Evolutionary conservation across 345 rosid genomes (phyloP).

Genomic region (Erodium maritimum): DNA sequence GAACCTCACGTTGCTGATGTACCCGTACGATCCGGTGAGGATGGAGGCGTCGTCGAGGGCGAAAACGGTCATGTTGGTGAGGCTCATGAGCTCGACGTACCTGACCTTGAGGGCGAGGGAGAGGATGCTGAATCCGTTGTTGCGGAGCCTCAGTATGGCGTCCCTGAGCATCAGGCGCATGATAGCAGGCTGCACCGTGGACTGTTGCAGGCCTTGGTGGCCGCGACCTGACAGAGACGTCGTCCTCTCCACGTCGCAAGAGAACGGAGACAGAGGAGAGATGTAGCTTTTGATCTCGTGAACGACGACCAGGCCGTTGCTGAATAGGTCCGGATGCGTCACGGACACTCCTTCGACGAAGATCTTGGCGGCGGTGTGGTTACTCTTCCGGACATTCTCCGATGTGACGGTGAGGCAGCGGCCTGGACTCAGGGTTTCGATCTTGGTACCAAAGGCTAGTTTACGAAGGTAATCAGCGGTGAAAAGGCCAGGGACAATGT

Average conservation of each 20-base stretch:
- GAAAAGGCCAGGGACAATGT: constrained; percentile 56
- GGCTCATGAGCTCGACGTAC: constrained; percentile 29
- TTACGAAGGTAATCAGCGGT: constrained; percentile 39
- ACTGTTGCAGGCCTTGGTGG: constrained; percentile 11
- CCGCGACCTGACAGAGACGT: constrained; percentile 18
- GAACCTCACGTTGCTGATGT: constrained; percentile 35
- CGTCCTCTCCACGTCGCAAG: constrained; percentile 45
- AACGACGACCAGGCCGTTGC: constrained; percentile 41
- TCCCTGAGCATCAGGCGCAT: constrained; percentile 57
- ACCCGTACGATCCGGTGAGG: constrained; percentile 37
- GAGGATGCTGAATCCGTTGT: constrained; percentile 43
- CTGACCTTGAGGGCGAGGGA: constrained; percentile 39
- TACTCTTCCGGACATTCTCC: constrained; percentile 6
- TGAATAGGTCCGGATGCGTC: constrained; percentile 53
- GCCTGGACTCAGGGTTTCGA: constrained; percentile 49
- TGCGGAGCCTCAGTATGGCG: constrained; percentile 44
- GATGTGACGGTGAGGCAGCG: constrained; percentile 51
- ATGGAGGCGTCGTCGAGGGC: constrained; percentile 43
- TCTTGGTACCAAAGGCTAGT: constrained; percentile 44
- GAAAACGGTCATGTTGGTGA: constrained; percentile 45
- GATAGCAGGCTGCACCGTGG: constrained; percentile 17
- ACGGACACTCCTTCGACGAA: constrained; percentile 52
- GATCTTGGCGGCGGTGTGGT: constrained; percentile 21
- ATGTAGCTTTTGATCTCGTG: constrained; percentile 55
- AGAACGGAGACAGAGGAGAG: constrained; percentile 51